Evolutionary conservation across 768 basidiomycete genomes (phyloP), one percentile per base, ranked within the genome.

Genomic region (Basidioascus undulatus): DNA sequence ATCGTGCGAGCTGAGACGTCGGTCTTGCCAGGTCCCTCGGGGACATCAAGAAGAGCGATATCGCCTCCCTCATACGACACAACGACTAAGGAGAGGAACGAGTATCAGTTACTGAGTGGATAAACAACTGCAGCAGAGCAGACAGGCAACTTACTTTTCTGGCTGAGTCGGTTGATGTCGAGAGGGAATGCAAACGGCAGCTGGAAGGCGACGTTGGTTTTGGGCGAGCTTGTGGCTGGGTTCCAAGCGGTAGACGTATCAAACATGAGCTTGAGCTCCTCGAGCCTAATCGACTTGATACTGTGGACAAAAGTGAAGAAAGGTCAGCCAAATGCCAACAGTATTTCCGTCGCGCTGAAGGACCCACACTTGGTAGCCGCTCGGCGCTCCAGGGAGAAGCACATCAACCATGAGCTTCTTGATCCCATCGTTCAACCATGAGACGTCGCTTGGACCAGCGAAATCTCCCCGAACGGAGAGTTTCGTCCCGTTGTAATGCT

Each of bases 391-490:
- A 4, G 74, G 76, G 26, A 79, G 61, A 20, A 67, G 59, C 0
- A 75, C 68, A 5, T 61, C 61, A 2, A 79, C 62, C 39, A 63
- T 58, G 13, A 79, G 66, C 23, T 62, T 61, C 55, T 72, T 68
- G 53, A 79, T 76, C 20, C 68, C 76, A 37, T 71, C 65, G 49
- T 76, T 75, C 19, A 79, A 58, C 76, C 76, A 79, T 4, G 68
- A 65, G 11, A 72, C 72, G 25, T 41, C 41, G 6, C 39, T n/a
- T 7, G 47, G 47, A 1, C 47, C 47, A 3, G 47, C 47, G 16
- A 19, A 35, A 30, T 42, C 72, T 74, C 24, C 28, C 18, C 45
- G 19, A 50, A 44, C 19, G 20, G 32, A 30, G 40, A 38, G 40
- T 37, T 34, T 41, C n/a, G 32, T 25, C 9, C 5, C 41, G 6